A percentile compares a stretch with the other conserved stretches of the same genome.
Evolutionary conservation across 768 basidiomycete genomes (phyloP).

Genomic region (Naganishia antarctica): DNA sequence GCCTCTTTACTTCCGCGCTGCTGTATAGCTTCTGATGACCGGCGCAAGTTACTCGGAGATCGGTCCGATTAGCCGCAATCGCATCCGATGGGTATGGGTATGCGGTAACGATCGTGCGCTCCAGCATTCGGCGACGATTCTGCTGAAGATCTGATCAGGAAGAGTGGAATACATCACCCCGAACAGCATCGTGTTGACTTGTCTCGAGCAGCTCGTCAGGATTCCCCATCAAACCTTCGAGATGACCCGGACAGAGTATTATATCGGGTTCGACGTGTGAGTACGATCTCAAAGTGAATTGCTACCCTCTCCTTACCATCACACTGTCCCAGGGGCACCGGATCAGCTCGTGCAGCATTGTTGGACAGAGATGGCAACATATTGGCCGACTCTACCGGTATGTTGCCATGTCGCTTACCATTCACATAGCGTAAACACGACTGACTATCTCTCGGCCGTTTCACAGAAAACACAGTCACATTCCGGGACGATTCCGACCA

Average conservation of each 20-base stretch:
- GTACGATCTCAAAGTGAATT: slow-evolving; percentile 21
- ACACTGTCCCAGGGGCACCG: slow-evolving; percentile 68
- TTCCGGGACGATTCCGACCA: slow-evolving; percentile 79
- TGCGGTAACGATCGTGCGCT: too few relatives aligned
- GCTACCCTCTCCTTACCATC: background rate
- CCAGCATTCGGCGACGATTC: too few relatives aligned
- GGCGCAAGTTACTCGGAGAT: too few relatives aligned
- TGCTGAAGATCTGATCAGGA: too few relatives aligned
- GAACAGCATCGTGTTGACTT: too few relatives aligned
- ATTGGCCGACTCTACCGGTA: slow-evolving; percentile 65
- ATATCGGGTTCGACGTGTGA: slow-evolving; percentile 55
- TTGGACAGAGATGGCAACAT: slow-evolving; percentile 65
- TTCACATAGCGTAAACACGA: background rate
- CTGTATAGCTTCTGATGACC: too few relatives aligned
- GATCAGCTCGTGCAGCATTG: slow-evolving; percentile 82
- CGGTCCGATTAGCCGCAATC: too few relatives aligned
- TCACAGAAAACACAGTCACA: slow-evolving; percentile 67
- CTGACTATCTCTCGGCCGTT: background rate
- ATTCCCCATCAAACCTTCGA: background rate
- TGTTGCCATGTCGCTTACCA: slow-evolving; percentile 17
- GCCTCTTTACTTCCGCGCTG: too few relatives aligned
- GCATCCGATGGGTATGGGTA: too few relatives aligned
- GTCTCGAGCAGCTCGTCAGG: too few relatives aligned
- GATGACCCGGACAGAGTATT: slow-evolving; percentile 39
- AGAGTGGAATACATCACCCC: too few relatives aligned